phyloP scores from a whole-genome alignment of 2,329 filamentous ascomycete genomes.

The Stenocarpella maydis region DNA sequence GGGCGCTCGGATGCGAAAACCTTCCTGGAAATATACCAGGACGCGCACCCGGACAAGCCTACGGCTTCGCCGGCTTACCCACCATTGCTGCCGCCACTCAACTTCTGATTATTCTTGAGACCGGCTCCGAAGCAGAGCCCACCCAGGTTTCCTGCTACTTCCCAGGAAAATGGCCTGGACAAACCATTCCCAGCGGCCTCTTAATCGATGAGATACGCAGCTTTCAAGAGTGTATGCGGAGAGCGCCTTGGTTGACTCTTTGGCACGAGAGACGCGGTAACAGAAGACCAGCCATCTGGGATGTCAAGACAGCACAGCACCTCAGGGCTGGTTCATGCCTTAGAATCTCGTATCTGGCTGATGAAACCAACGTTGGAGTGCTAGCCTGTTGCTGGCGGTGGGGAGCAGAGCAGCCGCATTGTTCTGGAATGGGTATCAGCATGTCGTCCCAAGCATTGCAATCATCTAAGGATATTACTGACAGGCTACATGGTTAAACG shows the following conservation, averaged over 20 bases:
- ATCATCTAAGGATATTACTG: background rate
- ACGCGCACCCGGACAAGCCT: background rate
- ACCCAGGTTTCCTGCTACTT: background rate
- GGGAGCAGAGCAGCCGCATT: background rate
- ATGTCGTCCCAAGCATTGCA: background rate
- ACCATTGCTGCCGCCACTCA: slow-evolving; percentile 16
- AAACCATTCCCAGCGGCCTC: background rate
- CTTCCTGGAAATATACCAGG: background rate
- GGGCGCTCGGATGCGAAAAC: background rate
- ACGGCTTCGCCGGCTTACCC: slow-evolving; percentile 11
- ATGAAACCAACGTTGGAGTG: background rate
- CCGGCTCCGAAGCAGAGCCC: background rate
- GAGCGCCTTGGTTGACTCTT: background rate
- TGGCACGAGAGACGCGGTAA: background rate
- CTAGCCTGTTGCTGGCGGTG: too few species aligned
- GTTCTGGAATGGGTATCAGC: background rate
- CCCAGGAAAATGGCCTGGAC: too few species aligned
- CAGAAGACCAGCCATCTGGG: background rate
- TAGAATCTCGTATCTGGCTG: background rate
- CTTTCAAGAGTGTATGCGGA: background rate
- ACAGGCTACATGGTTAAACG: background rate
- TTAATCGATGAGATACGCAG: background rate
- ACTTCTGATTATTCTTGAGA: background rate
- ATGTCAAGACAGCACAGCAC: background rate
- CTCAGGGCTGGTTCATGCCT: background rate